A percentile compares a stretch with the other conserved stretches of the same genome.
These are phyloP conservation scores for Populus hybrid DNA, from an alignment of 441 rosid genomes.

Conservation along the genomic window DNA sequence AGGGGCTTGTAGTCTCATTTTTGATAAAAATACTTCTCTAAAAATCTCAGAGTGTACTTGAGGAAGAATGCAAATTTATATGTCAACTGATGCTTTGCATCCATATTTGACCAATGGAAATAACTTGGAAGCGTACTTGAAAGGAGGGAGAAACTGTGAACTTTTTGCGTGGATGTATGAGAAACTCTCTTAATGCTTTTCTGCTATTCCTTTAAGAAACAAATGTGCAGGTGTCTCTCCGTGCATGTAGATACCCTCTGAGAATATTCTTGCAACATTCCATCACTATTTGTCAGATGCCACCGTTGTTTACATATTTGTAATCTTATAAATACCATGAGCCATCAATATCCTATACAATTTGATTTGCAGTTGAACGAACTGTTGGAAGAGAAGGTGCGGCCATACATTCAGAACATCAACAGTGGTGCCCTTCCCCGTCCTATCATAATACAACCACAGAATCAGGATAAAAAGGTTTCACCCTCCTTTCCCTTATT, in stretches of 20 bases:
- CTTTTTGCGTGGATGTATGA: not conserved
- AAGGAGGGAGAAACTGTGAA: not conserved
- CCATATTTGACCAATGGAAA: not conserved
- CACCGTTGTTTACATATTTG: not conserved
- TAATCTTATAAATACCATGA: too few relatives aligned
- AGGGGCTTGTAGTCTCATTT: not conserved
- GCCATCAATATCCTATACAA: not conserved
- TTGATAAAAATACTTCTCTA: not conserved
- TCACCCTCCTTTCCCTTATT: not conserved
- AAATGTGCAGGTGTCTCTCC: not conserved
- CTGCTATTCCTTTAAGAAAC: not conserved
- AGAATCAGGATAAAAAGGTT: slow-evolving; percentile 50
- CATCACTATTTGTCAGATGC: not conserved
- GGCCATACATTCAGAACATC: slow-evolving; percentile 53
- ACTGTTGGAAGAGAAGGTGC: slow-evolving; percentile 81
- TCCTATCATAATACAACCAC: slow-evolving; percentile 55
- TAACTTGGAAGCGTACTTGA: not conserved
- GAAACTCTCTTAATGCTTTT: not conserved
- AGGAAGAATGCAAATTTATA: not conserved
- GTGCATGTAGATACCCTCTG: not conserved
- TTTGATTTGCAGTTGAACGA: slow-evolving; percentile 58
- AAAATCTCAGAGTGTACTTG: not conserved
- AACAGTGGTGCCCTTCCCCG: slow-evolving; percentile 47
- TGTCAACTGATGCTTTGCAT: not conserved
- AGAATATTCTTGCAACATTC: not conserved